phyloP scores from a whole-genome alignment of 257 asterid genomes.

The Przewalskia tangutica region DNA sequence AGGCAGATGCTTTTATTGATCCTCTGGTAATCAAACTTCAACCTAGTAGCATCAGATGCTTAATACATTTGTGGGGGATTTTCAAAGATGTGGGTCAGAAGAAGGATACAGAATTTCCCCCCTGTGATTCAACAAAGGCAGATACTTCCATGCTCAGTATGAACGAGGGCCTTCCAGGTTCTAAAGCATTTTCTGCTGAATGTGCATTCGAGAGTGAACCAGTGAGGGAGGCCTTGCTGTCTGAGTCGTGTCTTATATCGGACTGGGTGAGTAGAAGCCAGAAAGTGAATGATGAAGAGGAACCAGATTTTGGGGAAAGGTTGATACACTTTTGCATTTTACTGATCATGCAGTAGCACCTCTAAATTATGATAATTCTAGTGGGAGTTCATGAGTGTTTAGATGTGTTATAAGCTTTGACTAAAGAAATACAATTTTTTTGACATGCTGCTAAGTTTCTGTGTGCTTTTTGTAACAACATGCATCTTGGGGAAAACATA shows the following conservation, averaged over 20 bases:
- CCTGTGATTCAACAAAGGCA: constrained; percentile 26
- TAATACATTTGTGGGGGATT: constrained; percentile 55
- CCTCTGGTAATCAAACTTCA: constrained; percentile 70
- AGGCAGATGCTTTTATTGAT: constrained; percentile 69
- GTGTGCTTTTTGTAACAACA: background rate
- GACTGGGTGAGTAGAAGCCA: constrained; percentile 73
- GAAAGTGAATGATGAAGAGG: constrained; percentile 37
- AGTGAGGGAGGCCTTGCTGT: constrained; percentile 35
- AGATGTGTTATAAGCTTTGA: background rate
- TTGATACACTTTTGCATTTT: constrained; percentile 25
- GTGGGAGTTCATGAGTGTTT: background rate
- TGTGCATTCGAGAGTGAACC: constrained; percentile 37
- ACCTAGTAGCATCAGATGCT: constrained; percentile 54
- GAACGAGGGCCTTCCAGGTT: constrained; percentile 23
- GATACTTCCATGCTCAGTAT: constrained; percentile 29
- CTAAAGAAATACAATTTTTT: background rate
- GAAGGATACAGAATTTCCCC: constrained; percentile 14
- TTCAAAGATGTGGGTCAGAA: constrained; percentile 37
- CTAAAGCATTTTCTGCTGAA: constrained; percentile 28
- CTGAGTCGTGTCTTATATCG: constrained; percentile 84
- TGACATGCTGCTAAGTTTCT: background rate
- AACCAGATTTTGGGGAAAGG: constrained; percentile 95
- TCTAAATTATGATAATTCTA: background rate
- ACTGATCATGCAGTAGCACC: background rate
- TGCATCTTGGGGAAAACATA: background rate